Conservation (phyloP, 495 filamentous ascomycete species). For the Penicillium verhagenii region DNA sequence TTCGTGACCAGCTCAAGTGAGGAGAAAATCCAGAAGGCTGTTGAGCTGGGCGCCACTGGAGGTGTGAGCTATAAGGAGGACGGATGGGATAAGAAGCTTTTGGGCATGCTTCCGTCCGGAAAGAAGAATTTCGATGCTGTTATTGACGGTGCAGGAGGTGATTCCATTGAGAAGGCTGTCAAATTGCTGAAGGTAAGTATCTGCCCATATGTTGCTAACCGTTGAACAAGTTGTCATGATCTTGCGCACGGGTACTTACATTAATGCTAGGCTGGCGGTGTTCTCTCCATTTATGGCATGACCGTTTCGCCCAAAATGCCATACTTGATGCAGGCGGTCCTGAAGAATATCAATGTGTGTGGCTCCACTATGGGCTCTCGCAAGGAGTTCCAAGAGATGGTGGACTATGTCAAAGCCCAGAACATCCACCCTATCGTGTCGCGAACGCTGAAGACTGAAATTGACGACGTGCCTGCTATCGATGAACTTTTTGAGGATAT, state of each 20-base stretch:
- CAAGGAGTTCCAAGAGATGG: conserved; percentile 74
- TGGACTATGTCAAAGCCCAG: conserved; percentile 64
- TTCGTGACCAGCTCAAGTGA: conserved; percentile 66
- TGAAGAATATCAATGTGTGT: conserved; percentile 72
- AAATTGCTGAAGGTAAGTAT: conserved; percentile 55
- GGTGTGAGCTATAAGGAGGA: conserved; percentile 66
- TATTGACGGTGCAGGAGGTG: conserved; percentile 76
- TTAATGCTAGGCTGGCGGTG: conserved; percentile 52
- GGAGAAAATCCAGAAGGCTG: conserved; percentile 64
- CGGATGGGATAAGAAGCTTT: conserved; percentile 69
- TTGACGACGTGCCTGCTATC: conserved; percentile 64
- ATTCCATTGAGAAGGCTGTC: conserved; percentile 58
- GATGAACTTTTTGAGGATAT: conserved; percentile 74
- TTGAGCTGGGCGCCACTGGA: conserved; percentile 62
- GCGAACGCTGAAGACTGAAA: conserved; percentile 54
- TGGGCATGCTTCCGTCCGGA: conserved; percentile 49
- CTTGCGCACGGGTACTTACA: not conserved
- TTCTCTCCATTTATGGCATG: conserved; percentile 75
- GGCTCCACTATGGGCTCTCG: conserved; percentile 76
- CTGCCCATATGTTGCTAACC: not conserved
- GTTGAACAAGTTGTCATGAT: not conserved
- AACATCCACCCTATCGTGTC: conserved; percentile 65
- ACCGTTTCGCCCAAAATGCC: conserved; percentile 71
- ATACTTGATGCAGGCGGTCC: conserved; percentile 66
- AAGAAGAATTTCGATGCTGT: conserved; percentile 66